Conservation (phyloP, 495 filamentous ascomycete species). For the Penicillium goetzii region DNA sequence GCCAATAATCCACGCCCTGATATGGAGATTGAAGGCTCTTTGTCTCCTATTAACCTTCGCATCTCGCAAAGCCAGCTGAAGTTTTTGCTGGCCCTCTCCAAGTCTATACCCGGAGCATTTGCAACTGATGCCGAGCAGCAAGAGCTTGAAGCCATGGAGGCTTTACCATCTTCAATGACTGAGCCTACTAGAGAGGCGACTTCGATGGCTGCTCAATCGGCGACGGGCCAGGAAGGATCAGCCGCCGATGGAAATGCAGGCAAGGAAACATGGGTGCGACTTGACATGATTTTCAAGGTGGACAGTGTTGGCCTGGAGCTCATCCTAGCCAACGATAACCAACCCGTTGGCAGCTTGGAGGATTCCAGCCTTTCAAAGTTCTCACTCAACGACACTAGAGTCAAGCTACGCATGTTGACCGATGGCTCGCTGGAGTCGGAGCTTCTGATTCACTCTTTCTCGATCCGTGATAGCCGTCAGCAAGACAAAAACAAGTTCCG, state of each 20-base stretch:
- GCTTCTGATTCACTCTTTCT: constrained; percentile 90
- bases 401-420: constrained; percentile 93
- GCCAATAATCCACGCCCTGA: constrained; percentile 79
- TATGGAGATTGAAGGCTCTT: constrained; percentile 83
- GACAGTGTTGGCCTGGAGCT: constrained; percentile 86
- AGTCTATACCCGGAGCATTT: constrained; percentile 85
- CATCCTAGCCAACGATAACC: constrained; percentile 72
- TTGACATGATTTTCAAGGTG: constrained; percentile 91
- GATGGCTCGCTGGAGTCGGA: constrained; percentile 93
- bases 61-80: constrained; percentile 90
- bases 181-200: constrained; percentile 50
- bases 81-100: constrained; percentile 81
- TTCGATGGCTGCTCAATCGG: constrained; percentile 51
- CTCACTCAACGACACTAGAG: constrained; percentile 84
- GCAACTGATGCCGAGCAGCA: constrained; percentile 72
- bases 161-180: constrained; percentile 61
- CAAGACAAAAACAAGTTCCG: constrained; percentile 91
- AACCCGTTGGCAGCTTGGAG: constrained; percentile 76
- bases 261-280: constrained; percentile 82
- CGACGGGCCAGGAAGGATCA: constrained; percentile 39
- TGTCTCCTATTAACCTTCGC: constrained; percentile 89
- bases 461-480: constrained; percentile 85
- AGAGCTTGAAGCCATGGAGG: constrained; percentile 64
- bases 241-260: constrained; percentile 65
- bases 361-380: constrained; percentile 88